Conservation (phyloP, 208 protist species). For the Trypanosoma vivax region DNA sequence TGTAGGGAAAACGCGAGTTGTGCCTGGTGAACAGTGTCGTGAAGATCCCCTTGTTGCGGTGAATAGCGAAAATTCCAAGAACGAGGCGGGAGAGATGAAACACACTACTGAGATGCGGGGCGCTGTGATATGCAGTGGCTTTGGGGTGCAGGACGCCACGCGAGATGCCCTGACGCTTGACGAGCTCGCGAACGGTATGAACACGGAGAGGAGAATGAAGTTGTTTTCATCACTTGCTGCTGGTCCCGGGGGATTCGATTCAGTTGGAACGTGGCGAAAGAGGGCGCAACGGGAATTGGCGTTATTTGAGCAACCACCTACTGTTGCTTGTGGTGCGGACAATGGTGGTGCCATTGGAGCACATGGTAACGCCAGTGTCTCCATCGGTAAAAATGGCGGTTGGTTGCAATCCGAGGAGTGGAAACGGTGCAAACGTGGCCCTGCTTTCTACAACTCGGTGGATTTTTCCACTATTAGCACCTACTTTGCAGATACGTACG, state of each 20-base stretch:
- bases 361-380: neutral
- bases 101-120: neutral
- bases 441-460: constrained; percentile 42
- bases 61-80: neutral
- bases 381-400: constrained; percentile 20
- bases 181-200: neutral
- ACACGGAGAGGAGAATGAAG: neutral
- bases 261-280: constrained; percentile 39
- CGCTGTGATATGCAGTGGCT: constrained; percentile 12
- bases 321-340: neutral
- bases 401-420: constrained; percentile 52
- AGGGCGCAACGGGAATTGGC: constrained; percentile 33
- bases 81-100: neutral
- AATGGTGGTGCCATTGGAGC: neutral
- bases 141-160: constrained; percentile 5
- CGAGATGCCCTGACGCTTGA: constrained; percentile 6
- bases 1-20: constrained; percentile 35
- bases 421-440: constrained; percentile 30
- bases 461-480: constrained; percentile 26
- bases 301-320: constrained; percentile 22
- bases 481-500: constrained; percentile 61
- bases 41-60: neutral
- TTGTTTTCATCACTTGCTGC: constrained; percentile 18
- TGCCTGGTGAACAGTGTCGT: constrained; percentile 1
- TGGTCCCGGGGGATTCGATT: constrained; percentile 50